Percentiles rank a stretch among this genome's conserved stretches.
phyloP scores from a whole-genome alignment of 1,139 yeast genomes.

The Komagataea norvegica region DNA sequence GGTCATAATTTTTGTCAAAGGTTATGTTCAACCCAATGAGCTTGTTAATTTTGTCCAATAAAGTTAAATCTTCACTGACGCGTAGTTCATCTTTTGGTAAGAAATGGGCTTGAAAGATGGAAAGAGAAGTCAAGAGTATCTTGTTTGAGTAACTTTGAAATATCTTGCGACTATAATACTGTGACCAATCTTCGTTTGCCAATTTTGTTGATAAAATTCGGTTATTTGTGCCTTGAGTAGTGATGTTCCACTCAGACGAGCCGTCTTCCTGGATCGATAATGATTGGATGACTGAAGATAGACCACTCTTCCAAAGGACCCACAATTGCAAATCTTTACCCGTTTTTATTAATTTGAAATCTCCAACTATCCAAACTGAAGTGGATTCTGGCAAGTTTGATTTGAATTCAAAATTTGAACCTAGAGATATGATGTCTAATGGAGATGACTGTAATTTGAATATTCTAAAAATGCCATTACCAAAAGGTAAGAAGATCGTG shows the following conservation, averaged over 20 bases:
- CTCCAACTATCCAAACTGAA: slow-evolving; percentile 48
- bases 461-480: slow-evolving; percentile 40
- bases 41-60: slow-evolving; percentile 30
- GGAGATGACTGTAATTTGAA: slow-evolving; percentile 33
- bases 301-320: slow-evolving; percentile 63
- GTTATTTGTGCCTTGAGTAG: slow-evolving; percentile 4
- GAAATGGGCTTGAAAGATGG: slow-evolving; percentile 32
- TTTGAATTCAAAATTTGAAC: slow-evolving; percentile 26
- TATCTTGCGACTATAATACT: slow-evolving; percentile 39
- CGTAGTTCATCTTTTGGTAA: slow-evolving; percentile 2
- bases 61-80: slow-evolving; percentile 19
- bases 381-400: slow-evolving; percentile 30
- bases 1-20: slow-evolving; percentile 26
- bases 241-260: slow-evolving; percentile 14
- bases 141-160: slow-evolving; percentile 45
- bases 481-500: slow-evolving; percentile 38
- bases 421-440: slow-evolving; percentile 30
- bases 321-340: slow-evolving; percentile 27
- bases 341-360: slow-evolving; percentile 26
- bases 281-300: slow-evolving; percentile 43
- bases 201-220: slow-evolving; percentile 6
- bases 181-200: slow-evolving; percentile 26
- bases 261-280: slow-evolving; percentile 29
- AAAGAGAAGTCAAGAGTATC: slow-evolving; percentile 40
- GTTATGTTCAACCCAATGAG: slow-evolving; percentile 28